phyloP scores from a whole-genome alignment of 1,284 basidiomycete genomes.

The Trametes versicolor region DNA sequence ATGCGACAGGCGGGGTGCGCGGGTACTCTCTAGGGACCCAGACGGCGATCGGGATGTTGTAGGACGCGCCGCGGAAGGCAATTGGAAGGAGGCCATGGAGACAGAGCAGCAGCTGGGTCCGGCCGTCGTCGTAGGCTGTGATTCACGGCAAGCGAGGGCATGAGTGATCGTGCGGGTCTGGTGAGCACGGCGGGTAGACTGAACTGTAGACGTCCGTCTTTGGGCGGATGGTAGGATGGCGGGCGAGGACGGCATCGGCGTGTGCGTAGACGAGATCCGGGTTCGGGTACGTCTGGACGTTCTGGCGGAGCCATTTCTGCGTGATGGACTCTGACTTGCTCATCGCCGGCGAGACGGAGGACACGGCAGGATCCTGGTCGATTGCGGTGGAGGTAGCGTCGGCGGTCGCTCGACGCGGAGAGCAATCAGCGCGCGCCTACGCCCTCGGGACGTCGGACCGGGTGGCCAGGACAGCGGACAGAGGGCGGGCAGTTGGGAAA shows the following conservation, averaged over 20 bases:
- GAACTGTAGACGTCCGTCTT: slow-evolving; percentile 95
- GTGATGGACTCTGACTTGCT: slow-evolving; percentile 49
- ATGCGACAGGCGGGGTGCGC: slow-evolving; percentile 84
- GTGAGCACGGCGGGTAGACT: slow-evolving; percentile 36
- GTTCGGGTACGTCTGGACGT: slow-evolving; percentile 70
- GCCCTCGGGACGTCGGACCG: slow-evolving; percentile 7
- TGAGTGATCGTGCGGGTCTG: slow-evolving; percentile 30
- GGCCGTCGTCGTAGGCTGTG: slow-evolving; percentile 92
- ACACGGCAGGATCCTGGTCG: neutral
- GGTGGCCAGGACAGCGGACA: neutral
- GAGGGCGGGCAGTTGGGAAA: slow-evolving; percentile 19
- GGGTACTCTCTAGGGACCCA: slow-evolving; percentile 92
- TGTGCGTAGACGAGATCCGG: slow-evolving; percentile 66
- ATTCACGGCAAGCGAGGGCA: slow-evolving; percentile 20
- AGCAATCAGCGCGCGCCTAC: slow-evolving; percentile 9
- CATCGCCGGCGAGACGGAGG: slow-evolving; percentile 29
- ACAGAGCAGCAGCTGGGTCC: slow-evolving; percentile 90
- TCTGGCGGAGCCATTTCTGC: slow-evolving; percentile 80
- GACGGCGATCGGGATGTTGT: slow-evolving; percentile 94
- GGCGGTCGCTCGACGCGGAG: neutral
- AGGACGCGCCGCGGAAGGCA: slow-evolving; percentile 76
- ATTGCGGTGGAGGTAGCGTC: slow-evolving; percentile 1
- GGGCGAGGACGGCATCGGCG: slow-evolving; percentile 70
- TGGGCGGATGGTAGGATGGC: slow-evolving; percentile 77
- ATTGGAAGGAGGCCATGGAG: slow-evolving; percentile 94